phyloP scores from a whole-genome alignment of 2,329 filamentous ascomycete species.

The Beauveria pseudobassiana region DNA sequence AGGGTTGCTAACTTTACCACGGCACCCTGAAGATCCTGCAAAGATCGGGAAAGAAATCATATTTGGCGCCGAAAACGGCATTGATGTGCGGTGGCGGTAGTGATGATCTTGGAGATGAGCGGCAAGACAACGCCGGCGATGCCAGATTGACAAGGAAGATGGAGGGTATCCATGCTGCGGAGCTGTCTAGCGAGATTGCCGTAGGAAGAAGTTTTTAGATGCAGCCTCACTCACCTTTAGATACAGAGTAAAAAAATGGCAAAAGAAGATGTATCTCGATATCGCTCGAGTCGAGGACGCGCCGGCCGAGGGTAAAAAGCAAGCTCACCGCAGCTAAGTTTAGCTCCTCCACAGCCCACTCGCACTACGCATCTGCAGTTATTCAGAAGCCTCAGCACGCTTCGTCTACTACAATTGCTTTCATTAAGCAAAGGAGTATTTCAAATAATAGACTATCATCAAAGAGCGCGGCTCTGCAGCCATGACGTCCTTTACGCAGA shows the following conservation, averaged over 20 bases:
- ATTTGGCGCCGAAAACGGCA: neutral
- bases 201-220: no score
- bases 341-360: neutral
- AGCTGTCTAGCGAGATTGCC: no score
- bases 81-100: neutral
- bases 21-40: neutral
- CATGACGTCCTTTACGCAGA: conserved; percentile 40
- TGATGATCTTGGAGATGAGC: neutral
- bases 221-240: no score
- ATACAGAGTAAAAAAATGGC: no score
- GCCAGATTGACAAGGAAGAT: neutral
- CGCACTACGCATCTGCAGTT: neutral
- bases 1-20: neutral
- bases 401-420: neutral
- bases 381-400: neutral
- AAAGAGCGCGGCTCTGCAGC: neutral
- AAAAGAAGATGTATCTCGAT: no score
- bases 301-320: neutral
- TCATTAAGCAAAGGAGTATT: no score
- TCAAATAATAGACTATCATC: neutral
- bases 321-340: neutral
- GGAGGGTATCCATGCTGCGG: conserved; percentile 8
- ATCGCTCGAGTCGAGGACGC: neutral
- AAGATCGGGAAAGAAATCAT: neutral
- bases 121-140: conserved; percentile 6